These are phyloP conservation scores for Mycena indigotica DNA, from an alignment of 768 basidiomycete genomes.

Conservation along the genomic window DNA sequence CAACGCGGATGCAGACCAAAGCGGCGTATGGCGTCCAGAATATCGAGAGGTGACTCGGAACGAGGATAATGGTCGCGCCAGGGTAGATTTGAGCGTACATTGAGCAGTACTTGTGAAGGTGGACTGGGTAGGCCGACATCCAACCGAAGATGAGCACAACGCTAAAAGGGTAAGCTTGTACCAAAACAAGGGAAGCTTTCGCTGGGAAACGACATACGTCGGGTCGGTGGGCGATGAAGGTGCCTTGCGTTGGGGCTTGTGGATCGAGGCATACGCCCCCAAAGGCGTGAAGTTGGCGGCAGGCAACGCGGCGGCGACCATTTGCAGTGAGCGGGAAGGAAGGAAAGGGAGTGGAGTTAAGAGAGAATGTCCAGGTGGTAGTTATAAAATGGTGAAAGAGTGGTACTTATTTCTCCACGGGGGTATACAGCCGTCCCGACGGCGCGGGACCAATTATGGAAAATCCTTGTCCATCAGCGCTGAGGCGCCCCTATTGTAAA, in stretches of 20 bases:
- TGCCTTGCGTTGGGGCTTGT: not conserved
- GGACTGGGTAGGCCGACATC: constrained; percentile 37
- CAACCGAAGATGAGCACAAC: constrained; percentile 37
- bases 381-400: too few species aligned
- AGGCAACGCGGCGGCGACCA: not conserved
- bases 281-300: not conserved
- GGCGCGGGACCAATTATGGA: too few species aligned
- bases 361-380: too few species aligned
- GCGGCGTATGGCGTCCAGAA: constrained; percentile 38
- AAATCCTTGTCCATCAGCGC: too few species aligned
- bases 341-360: too few species aligned
- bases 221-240: not conserved
- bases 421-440: too few species aligned
- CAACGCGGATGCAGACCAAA: constrained; percentile 29
- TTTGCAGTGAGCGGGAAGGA: not conserved
- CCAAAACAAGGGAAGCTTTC: constrained; percentile 6
- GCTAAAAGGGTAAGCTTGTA: not conserved
- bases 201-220: not conserved
- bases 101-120: constrained; percentile 46
- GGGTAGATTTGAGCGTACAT: constrained; percentile 45
- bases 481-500: too few species aligned
- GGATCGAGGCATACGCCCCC: not conserved
- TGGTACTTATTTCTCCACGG: too few species aligned
- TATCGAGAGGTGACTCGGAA: constrained; percentile 37
- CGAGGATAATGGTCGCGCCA: constrained; percentile 41